phyloP scores from a whole-genome alignment of 2,329 filamentous ascomycete genomes.

The Furcasterigmium furcatum region DNA sequence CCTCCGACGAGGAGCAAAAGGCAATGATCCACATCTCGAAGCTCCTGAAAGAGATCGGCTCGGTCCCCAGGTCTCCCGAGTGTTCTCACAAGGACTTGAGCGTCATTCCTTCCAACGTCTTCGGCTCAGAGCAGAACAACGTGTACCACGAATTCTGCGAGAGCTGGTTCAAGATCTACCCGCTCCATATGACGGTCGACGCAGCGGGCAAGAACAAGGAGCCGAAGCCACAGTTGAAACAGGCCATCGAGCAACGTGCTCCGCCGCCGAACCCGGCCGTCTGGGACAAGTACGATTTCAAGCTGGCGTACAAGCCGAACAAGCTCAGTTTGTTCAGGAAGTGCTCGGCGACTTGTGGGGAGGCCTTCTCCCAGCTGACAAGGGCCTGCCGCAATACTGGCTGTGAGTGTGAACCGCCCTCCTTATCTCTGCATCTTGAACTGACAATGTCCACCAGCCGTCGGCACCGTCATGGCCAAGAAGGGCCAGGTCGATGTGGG shows the following conservation, averaged over 20 bases:
- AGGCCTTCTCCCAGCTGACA: background rate
- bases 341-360: background rate
- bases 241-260: background rate
- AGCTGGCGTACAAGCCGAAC: background rate
- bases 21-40: background rate
- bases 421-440: background rate
- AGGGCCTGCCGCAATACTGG: background rate
- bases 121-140: background rate
- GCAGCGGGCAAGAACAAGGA: background rate
- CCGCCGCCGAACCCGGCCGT: background rate
- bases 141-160: background rate
- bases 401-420: background rate
- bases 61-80: background rate
- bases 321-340: background rate
- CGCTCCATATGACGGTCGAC: background rate
- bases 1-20: background rate
- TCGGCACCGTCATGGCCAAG: background rate
- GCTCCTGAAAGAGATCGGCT: background rate
- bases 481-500: background rate
- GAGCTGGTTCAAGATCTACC: background rate
- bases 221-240: background rate
- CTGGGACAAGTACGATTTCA: background rate
- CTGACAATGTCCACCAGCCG: background rate
- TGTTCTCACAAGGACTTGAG: background rate
- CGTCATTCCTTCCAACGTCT: background rate